Conservation (phyloP, 495 filamentous ascomycete species). For the Talaromyces stipitatus region DNA sequence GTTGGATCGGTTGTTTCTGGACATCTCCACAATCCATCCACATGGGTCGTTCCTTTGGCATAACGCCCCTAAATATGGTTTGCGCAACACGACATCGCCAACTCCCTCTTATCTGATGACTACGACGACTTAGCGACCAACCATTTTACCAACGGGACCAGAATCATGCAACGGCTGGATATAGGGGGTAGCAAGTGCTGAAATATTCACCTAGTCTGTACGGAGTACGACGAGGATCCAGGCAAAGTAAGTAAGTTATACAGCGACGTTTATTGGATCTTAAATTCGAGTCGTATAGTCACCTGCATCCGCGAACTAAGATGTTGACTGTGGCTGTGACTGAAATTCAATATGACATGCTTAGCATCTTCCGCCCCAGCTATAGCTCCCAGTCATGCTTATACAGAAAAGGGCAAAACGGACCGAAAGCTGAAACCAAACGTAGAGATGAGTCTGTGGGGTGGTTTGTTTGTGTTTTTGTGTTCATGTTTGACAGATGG, state of each 20-base stretch:
- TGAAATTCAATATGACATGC: not conserved
- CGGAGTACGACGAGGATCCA: not conserved
- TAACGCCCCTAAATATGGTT: not conserved
- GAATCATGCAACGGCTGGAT: not conserved
- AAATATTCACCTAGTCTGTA: too few relatives aligned
- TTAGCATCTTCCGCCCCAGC: not conserved
- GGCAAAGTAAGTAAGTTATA: not conserved
- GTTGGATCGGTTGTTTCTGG: not conserved
- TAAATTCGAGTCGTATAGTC: not conserved
- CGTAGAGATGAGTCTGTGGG: not conserved
- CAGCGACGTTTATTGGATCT: not conserved
- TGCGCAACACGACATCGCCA: not conserved
- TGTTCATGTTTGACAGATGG: not conserved
- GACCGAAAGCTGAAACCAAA: not conserved
- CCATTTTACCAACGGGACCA: not conserved
- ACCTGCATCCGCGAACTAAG: not conserved
- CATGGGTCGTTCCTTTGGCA: not conserved
- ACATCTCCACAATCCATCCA: not conserved
- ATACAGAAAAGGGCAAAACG: not conserved
- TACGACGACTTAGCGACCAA: not conserved
- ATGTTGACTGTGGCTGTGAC: not conserved
- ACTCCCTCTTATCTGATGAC: not conserved
- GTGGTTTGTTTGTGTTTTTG: not conserved
- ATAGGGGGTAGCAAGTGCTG: too few relatives aligned
- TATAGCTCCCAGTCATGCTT: not conserved